Evolutionary conservation across 495 filamentous ascomycete species (phyloP), one percentile per base, ranked within the genome.

Genomic region (Usnea hakonensis): DNA sequence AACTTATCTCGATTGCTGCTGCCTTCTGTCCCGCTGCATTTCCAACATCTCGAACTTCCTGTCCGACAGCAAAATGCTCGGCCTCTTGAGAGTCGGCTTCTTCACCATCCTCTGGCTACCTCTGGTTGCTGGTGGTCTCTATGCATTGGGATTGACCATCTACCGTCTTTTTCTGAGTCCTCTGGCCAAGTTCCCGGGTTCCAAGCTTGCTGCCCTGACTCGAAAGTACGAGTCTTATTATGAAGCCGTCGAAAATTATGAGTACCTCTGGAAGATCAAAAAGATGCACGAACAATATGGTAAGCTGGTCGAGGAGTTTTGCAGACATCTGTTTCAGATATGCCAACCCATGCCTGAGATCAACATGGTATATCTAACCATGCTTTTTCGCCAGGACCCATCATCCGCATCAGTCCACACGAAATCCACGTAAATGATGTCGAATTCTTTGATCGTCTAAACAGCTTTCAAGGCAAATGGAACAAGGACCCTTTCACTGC

Each of bases 151-250:
- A 40, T 37, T 70, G 19, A 37, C 36, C 8, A 23, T 64, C 7
- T 62, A 64, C 58, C 77, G 76, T 28, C 65, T 81, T 11, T 80
- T 69, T 56, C 60, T 79, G 36, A 69, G 70, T 43, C 80, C 80
- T 3, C 65, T 83, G 11, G 66, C 75, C 9, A 70, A 66, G 35
- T 77, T 79, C 35, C 79, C 79, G 5, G 81, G 82, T 0, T 80
- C 81, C 0, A 77, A 72, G 36, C 65, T 84, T 5, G 82, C 84
- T 1, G 85, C 82, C 0, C 57, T 76, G 1, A 81, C 78, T 0
- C 54, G 65, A 28, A 73, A 68, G 61, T 83, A 84, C 60, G 80
- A 86, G 64, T 77, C 73, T 44, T 82, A 81, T 63, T 81, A 74
- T 62, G 75, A 84, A 62, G 67, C 73, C 32, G 57, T 78, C 28